phyloP scores from a whole-genome alignment of 2,329 filamentous ascomycete genomes.

The Zopfia rhizophila region DNA sequence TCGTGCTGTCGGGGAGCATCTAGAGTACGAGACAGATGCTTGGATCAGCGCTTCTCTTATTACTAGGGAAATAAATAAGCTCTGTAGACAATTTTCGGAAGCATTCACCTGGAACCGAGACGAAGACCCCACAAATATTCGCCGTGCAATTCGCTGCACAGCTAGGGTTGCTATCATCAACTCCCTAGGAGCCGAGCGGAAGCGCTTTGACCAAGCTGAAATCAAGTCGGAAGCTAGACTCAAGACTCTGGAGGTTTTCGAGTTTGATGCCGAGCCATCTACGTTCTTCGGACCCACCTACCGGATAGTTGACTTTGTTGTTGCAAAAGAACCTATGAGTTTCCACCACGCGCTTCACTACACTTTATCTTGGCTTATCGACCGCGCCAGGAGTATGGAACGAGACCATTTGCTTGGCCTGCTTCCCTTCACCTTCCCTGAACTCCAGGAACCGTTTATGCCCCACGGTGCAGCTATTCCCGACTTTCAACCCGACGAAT shows the following conservation, averaged over 20 bases:
- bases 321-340: constrained; percentile 91
- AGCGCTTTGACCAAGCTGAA: constrained; percentile 85
- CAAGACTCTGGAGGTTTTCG: constrained; percentile 79
- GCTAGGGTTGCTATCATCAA: constrained; percentile 88
- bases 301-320: constrained; percentile 77
- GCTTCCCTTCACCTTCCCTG: constrained; percentile 75
- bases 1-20: constrained; percentile 90
- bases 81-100: constrained; percentile 88
- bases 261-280: constrained; percentile 70
- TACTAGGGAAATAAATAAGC: constrained; percentile 91
- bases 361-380: constrained; percentile 93
- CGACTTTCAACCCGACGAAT: constrained; percentile 75
- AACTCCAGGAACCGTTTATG: constrained; percentile 71
- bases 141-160: constrained; percentile 75
- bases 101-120: constrained; percentile 78
- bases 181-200: constrained; percentile 87
- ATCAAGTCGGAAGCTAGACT: constrained; percentile 88
- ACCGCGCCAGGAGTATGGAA: constrained; percentile 82
- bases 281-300: constrained; percentile 61
- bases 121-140: constrained; percentile 74
- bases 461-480: constrained; percentile 70
- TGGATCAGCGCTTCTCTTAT: constrained; percentile 98
- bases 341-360: constrained; percentile 98
- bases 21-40: constrained; percentile 97
- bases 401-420: constrained; percentile 73